phyloP scores from a whole-genome alignment of 2,329 filamentous ascomycete species.

The Stemphylium beticola region DNA sequence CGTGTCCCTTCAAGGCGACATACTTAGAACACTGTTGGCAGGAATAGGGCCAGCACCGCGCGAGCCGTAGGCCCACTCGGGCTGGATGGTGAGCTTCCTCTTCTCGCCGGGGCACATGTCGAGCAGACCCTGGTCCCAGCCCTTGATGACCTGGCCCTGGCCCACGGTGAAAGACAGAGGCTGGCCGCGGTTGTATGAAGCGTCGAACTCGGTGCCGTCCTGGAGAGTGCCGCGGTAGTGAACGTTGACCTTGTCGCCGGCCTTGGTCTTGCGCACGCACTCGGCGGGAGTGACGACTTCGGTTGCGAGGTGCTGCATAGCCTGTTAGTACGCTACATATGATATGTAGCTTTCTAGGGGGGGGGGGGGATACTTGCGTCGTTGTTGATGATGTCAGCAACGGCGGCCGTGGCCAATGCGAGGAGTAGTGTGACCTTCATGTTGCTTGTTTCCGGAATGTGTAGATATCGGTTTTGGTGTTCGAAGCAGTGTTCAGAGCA shows the following conservation, averaged over 20 bases:
- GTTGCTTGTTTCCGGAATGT: slow-evolving; percentile 1
- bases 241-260: slow-evolving; percentile 79
- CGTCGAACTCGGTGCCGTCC: slow-evolving; percentile 64
- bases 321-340: slow-evolving; percentile 17
- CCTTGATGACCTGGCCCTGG: slow-evolving; percentile 88
- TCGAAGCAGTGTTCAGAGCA: slow-evolving; percentile 2
- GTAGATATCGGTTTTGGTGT: not conserved
- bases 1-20: slow-evolving; percentile 27
- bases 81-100: slow-evolving; percentile 86
- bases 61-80: slow-evolving; percentile 82
- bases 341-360: not conserved
- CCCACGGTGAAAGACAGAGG: slow-evolving; percentile 85
- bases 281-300: slow-evolving; percentile 75
- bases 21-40: slow-evolving; percentile 78
- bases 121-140: slow-evolving; percentile 89
- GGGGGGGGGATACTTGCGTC: slow-evolving; percentile 20
- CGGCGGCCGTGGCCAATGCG: slow-evolving; percentile 57
- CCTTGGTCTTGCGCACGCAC: slow-evolving; percentile 74
- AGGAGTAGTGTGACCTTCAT: slow-evolving; percentile 58
- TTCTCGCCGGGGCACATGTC: slow-evolving; percentile 99
- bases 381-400: slow-evolving; percentile 43
- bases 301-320: slow-evolving; percentile 70
- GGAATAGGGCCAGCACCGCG: slow-evolving; percentile 85
- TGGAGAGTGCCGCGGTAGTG: slow-evolving; percentile 81
- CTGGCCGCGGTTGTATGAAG: slow-evolving; percentile 73